These are phyloP conservation scores for Vitis hybrid DNA, from an alignment of 177 flowering plant genomes.

Conservation along the genomic window DNA sequence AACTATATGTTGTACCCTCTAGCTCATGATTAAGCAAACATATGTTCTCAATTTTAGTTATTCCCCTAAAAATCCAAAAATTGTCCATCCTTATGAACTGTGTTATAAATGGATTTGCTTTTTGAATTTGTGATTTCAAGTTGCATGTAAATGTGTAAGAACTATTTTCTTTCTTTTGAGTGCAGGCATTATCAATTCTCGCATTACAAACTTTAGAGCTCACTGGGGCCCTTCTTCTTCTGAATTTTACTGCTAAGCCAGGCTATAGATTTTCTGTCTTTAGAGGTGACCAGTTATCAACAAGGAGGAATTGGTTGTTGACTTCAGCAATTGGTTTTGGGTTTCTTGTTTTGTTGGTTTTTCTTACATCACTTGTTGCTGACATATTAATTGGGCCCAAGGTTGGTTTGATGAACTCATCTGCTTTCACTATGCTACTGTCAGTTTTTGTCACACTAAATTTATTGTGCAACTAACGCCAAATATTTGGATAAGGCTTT, in stretches of 20 bases:
- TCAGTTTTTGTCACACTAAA: too few species aligned
- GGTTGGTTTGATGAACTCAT: constrained; percentile 42
- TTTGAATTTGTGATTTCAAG: not conserved
- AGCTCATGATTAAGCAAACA: not conserved
- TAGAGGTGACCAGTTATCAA: constrained; percentile 21
- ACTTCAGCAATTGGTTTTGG: constrained; percentile 63
- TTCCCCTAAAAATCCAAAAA: not conserved
- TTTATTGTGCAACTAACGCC: too few species aligned
- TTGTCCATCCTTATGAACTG: not conserved
- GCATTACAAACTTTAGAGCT: constrained; percentile 62
- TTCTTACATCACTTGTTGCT: constrained; percentile 57
- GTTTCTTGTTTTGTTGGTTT: constrained; percentile 46
- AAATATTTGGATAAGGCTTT: too few species aligned
- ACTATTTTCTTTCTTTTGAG: constrained; percentile 2
- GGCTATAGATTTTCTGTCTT: constrained; percentile 36
- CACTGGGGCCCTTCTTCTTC: constrained; percentile 37
- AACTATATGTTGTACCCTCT: too few species aligned
- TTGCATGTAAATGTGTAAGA: not conserved
- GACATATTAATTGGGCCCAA: constrained; percentile 56
- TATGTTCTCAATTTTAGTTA: not conserved
- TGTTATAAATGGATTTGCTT: not conserved
- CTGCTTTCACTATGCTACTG: not conserved
- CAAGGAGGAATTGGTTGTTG: constrained; percentile 62
- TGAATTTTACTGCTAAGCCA: constrained; percentile 49
- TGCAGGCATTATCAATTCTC: constrained; percentile 68